A percentile compares a stretch with the other conserved stretches of the same genome.
These are phyloP conservation scores for Cytospora leucostoma DNA, from an alignment of 2,329 filamentous ascomycete genomes.

Conservation along the genomic window DNA sequence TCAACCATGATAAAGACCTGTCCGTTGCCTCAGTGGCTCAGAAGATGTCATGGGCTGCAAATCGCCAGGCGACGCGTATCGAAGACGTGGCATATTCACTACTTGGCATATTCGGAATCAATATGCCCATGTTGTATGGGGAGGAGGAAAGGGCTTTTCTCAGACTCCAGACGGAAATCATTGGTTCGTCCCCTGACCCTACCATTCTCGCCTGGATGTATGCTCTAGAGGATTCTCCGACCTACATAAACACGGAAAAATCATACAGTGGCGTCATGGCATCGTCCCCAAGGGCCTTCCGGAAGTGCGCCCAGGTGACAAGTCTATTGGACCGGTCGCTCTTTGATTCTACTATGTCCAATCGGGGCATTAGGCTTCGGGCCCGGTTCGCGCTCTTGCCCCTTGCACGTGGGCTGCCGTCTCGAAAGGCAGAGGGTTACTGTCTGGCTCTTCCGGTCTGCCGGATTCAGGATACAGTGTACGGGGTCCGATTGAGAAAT, in stretches of 20 bases:
- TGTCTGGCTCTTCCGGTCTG: slow-evolving; percentile 17
- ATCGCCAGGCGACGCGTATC: slow-evolving; percentile 13
- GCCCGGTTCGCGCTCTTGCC: slow-evolving; percentile 7
- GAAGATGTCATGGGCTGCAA: slow-evolving; percentile 26
- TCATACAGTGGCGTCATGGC: slow-evolving; percentile 17
- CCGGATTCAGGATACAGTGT: background rate
- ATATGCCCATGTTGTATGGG: slow-evolving; percentile 25
- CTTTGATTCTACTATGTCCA: slow-evolving; percentile 20
- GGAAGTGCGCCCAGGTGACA: background rate
- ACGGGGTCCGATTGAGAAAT: slow-evolving; percentile 8
- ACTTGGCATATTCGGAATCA: slow-evolving; percentile 19
- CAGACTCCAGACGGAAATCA: slow-evolving; percentile 23
- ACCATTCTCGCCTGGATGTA: slow-evolving; percentile 18
- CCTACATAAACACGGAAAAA: background rate
- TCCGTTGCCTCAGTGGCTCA: slow-evolving; percentile 20
- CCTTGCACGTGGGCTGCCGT: no score
- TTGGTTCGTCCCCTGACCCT: slow-evolving; percentile 12
- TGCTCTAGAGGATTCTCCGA: background rate
- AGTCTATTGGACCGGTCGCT: background rate
- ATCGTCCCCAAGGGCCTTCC: slow-evolving; percentile 6
- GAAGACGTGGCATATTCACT: slow-evolving; percentile 24
- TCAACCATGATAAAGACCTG: slow-evolving; percentile 2
- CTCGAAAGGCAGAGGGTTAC: background rate
- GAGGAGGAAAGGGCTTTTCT: slow-evolving; percentile 24
- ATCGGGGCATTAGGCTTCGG: slow-evolving; percentile 17